phyloP scores from a whole-genome alignment of 2,329 filamentous ascomycete species.

The Volutella citrinella region DNA sequence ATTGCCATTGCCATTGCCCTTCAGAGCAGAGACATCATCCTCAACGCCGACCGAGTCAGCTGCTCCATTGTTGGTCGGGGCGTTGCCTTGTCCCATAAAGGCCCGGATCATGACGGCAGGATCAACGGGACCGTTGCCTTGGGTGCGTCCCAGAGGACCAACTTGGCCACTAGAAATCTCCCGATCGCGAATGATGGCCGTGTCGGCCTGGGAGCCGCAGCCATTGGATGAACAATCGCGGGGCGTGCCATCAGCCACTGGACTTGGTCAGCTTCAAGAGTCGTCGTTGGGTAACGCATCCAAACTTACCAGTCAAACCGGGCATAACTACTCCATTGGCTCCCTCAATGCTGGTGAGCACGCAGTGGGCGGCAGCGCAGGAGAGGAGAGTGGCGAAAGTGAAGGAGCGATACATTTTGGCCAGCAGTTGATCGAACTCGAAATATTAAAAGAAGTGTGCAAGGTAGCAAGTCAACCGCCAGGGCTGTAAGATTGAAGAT shows the following conservation, averaged over 20 bases:
- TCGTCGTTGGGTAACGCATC: too few species aligned
- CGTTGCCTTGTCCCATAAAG: slow-evolving; percentile 53
- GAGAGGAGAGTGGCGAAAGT: slow-evolving; percentile 37
- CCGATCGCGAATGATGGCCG: slow-evolving; percentile 62
- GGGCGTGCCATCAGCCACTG: slow-evolving; percentile 62
- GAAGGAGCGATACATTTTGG: slow-evolving; percentile 29
- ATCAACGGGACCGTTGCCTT: slow-evolving; percentile 57
- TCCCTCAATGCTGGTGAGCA: slow-evolving; percentile 53
- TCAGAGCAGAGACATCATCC: slow-evolving; percentile 36
- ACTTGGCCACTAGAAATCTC: slow-evolving; percentile 52
- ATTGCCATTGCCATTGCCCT: slow-evolving; percentile 13
- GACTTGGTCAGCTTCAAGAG: too few species aligned
- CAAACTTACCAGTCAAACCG: slow-evolving; percentile 44
- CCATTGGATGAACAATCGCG: slow-evolving; percentile 60
- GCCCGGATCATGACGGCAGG: slow-evolving; percentile 53
- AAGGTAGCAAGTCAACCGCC: too few species aligned
- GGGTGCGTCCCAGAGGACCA: slow-evolving; percentile 62
- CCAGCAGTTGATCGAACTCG: too few species aligned
- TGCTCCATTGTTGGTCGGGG: slow-evolving; percentile 37
- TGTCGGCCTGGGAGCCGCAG: slow-evolving; percentile 67
- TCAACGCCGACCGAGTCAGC: slow-evolving; percentile 40
- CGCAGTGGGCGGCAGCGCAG: slow-evolving; percentile 54
- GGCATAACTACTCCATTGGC: slow-evolving; percentile 63
- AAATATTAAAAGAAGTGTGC: too few species aligned
- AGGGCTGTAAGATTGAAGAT: too few species aligned